These are phyloP conservation scores for Boletus tylopilopsis DNA, from an alignment of 768 basidiomycete genomes.

Conservation along the genomic window DNA sequence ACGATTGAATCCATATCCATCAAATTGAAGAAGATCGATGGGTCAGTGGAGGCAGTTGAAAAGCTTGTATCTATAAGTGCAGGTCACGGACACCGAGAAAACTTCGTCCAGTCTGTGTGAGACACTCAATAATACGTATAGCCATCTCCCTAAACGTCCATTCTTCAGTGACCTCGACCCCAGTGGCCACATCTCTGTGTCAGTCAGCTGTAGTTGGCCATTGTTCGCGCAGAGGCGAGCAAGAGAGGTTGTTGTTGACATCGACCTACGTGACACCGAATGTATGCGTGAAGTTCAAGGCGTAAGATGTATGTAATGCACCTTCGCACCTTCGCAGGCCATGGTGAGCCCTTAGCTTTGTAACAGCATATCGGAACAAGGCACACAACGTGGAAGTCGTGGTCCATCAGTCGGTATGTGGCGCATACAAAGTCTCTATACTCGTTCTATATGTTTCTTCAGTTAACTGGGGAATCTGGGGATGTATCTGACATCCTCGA, in stretches of 20 bases:
- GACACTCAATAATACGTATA: too few relatives aligned
- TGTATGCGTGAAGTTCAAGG: background rate
- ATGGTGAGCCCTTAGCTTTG: background rate
- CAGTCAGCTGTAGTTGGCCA: background rate
- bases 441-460: background rate
- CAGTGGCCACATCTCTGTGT: background rate
- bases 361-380: conserved; percentile 10
- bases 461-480: conserved; percentile 6
- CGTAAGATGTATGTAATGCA: conserved; percentile 7
- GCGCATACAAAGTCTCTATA: background rate
- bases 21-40: too few relatives aligned
- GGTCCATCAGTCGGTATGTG: conserved; percentile 2
- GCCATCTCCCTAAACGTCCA: too few relatives aligned
- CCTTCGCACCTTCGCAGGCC: background rate
- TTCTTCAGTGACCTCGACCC: background rate
- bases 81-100: too few relatives aligned
- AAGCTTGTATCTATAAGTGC: too few relatives aligned
- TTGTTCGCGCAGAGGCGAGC: too few relatives aligned
- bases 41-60: too few relatives aligned
- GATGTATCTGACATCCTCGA: too few relatives aligned
- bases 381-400: conserved; percentile 7
- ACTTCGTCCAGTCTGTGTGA: too few relatives aligned
- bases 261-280: background rate
- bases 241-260: too few relatives aligned
- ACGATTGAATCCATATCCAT: too few relatives aligned